Conservation (phyloP, 2,329 filamentous ascomycete genomes). For the Tetracladium maxilliforme region DNA sequence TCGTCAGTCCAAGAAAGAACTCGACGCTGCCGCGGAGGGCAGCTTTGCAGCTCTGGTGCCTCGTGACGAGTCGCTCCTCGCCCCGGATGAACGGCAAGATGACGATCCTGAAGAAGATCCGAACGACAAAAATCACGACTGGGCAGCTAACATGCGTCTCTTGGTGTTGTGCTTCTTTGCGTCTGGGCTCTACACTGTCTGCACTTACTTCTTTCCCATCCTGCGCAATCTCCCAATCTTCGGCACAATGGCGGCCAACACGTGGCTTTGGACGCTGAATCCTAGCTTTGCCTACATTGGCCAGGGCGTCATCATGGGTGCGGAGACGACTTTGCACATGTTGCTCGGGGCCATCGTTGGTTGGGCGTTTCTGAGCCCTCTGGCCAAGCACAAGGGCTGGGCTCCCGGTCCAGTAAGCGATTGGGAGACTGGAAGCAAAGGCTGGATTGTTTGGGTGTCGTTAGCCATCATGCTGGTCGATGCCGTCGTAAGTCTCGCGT, state of each 20-base stretch:
- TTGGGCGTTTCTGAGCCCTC: constrained; percentile 80
- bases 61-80: constrained; percentile 3
- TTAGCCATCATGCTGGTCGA: constrained; percentile 95
- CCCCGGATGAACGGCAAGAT: constrained; percentile 22
- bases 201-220: constrained; percentile 80
- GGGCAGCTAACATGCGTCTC: constrained; percentile 15
- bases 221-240: constrained; percentile 80
- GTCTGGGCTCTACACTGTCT: constrained; percentile 57
- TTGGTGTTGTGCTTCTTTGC: constrained; percentile 40
- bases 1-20: too few relatives aligned
- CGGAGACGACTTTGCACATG: constrained; percentile 92
- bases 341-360: constrained; percentile 76
- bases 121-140: constrained; percentile 4
- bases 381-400: constrained; percentile 79
- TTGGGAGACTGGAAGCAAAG: constrained; percentile 89
- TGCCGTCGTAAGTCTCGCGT: constrained; percentile 74
- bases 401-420: constrained; percentile 74
- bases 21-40: constrained; percentile 19
- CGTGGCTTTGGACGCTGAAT: constrained; percentile 93
- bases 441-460: constrained; percentile 97
- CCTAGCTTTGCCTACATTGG: constrained; percentile 95
- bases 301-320: constrained; percentile 97
- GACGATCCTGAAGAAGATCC: constrained; percentile 20
- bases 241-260: constrained; percentile 54
- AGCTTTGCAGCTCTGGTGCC: constrained; percentile 27